Percentiles rank a stretch among this genome's conserved stretches.
Evolutionary conservation across 768 basidiomycete species (phyloP).

Genomic region (Xanthoconium purpureum): DNA sequence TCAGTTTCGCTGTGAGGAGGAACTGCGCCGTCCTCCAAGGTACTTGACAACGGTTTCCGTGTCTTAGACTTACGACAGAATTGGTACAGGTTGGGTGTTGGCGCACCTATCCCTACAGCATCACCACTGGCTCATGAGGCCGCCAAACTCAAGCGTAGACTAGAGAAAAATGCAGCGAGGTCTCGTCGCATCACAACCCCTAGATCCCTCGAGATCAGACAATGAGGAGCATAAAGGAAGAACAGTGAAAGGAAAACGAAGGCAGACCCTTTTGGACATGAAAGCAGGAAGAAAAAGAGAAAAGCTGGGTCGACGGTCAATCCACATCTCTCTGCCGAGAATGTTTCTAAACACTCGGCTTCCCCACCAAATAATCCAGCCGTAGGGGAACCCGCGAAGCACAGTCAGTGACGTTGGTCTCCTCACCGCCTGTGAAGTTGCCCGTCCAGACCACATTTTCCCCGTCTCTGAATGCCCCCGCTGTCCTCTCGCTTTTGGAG

Average conservation of each 20-base stretch:
- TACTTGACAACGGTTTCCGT: slow-evolving; percentile 24
- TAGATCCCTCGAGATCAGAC: slow-evolving; percentile 32
- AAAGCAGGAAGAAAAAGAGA: slow-evolving; percentile 43
- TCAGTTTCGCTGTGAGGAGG: slow-evolving; percentile 39
- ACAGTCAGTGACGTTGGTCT: slow-evolving; percentile 8
- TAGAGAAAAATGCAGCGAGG: slow-evolving; percentile 49
- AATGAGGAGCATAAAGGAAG: slow-evolving; percentile 57
- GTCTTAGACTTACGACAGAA: slow-evolving; percentile 4
- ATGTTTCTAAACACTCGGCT: not conserved
- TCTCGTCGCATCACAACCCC: slow-evolving; percentile 34
- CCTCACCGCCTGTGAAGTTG: slow-evolving; percentile 2
- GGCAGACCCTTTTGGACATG: slow-evolving; percentile 52
- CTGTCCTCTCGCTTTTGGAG: not conserved
- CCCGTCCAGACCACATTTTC: slow-evolving; percentile 7
- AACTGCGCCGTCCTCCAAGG: slow-evolving; percentile 71
- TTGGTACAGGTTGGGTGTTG: slow-evolving; percentile 64
- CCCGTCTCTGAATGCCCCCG: not conserved
- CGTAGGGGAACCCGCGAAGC: not conserved
- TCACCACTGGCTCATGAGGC: slow-evolving; percentile 47
- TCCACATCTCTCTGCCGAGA: not conserved
- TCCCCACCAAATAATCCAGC: not conserved
- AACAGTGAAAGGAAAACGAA: slow-evolving; percentile 54
- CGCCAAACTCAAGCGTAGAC: slow-evolving; percentile 59
- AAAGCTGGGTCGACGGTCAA: slow-evolving; percentile 26
- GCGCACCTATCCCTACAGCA: slow-evolving; percentile 57